Conservation (phyloP, 441 rosid species). For the Syzygium malaccense region DNA sequence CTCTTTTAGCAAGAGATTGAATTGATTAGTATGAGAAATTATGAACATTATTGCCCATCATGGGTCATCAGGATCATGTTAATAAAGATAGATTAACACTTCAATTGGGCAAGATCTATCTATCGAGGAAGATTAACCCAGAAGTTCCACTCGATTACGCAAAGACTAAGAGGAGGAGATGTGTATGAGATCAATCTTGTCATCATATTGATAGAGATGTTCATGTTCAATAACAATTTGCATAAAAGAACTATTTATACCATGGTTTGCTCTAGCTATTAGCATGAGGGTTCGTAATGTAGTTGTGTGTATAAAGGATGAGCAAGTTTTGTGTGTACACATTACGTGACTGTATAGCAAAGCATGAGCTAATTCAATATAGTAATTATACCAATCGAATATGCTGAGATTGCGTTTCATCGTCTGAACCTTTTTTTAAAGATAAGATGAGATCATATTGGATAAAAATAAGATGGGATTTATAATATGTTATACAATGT, state of each 20-base stretch:
- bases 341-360: background rate
- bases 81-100: background rate
- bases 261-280: background rate
- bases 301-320: background rate
- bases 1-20: background rate
- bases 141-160: background rate
- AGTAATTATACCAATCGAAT: too few species aligned
- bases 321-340: background rate
- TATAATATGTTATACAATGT: accelerated
- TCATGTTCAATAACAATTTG: background rate
- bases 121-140: background rate
- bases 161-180: background rate
- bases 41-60: background rate
- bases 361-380: too few species aligned
- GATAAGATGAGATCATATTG: background rate
- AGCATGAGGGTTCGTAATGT: background rate
- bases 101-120: background rate
- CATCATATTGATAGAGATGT: background rate
- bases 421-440: background rate
- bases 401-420: background rate
- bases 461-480: background rate
- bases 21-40: background rate
- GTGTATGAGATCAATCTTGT: background rate
- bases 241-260: background rate
- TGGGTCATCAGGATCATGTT: background rate